These are phyloP conservation scores for Thalia dealbata DNA, from an alignment of 176 grass and related monocot genomes.

Conservation along the genomic window DNA sequence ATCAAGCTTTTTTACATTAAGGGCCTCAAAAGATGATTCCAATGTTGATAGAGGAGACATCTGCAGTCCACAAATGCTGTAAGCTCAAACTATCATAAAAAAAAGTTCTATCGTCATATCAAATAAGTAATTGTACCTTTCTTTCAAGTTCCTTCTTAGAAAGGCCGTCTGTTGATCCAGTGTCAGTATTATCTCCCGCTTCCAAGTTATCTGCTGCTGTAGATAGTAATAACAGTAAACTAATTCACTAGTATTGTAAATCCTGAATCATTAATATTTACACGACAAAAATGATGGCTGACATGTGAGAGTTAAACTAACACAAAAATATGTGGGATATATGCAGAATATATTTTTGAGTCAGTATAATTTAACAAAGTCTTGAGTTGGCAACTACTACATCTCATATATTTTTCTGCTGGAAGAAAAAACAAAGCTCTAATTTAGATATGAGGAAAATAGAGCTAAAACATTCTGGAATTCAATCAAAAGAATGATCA, in stretches of 20 bases:
- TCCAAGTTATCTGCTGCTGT: constrained; percentile 26
- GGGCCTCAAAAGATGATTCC: constrained; percentile 82
- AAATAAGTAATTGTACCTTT: constrained; percentile 32
- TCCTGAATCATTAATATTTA: neutral
- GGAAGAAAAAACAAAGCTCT: neutral
- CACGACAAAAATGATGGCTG: neutral
- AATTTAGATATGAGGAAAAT: neutral
- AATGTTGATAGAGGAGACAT: constrained; percentile 68
- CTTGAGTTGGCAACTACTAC: neutral
- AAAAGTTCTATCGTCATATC: neutral
- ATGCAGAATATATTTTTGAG: neutral
- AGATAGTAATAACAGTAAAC: constrained; percentile 8
- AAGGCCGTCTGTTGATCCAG: constrained; percentile 31
- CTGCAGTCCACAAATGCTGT: constrained; percentile 30
- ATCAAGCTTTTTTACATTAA: constrained; percentile 97
- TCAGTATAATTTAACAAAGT: neutral
- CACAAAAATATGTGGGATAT: neutral
- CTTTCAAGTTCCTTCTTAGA: constrained; percentile 66
- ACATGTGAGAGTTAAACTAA: neutral
- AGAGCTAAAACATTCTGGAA: neutral
- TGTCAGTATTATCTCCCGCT: constrained; percentile 19
- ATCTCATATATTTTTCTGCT: neutral
- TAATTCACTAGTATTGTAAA: no score
- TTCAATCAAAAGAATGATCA: neutral
- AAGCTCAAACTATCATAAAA: constrained; percentile 20